Conservation (phyloP, 2,329 filamentous ascomycete species). For the Berkeleyomyces rouxiae region DNA sequence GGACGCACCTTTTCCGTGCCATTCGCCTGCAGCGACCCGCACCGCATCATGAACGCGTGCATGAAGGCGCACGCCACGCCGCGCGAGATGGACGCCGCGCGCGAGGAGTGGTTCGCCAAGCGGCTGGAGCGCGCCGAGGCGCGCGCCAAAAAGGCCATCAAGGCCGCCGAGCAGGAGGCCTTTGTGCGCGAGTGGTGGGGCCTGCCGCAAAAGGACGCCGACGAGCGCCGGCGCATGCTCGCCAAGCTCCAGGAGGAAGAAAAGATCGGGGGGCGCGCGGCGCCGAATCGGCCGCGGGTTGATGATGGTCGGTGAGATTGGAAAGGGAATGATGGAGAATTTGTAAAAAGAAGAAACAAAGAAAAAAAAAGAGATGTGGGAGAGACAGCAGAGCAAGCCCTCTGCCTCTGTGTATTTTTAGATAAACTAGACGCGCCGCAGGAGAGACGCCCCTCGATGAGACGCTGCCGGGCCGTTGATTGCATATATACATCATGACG, state of each 20-base stretch:
- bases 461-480: neutral
- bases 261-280: constrained; percentile 37
- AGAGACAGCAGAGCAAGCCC: neutral
- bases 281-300: constrained; percentile 20
- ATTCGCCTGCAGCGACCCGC: constrained; percentile 66
- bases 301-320: neutral
- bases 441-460: no score
- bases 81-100: constrained; percentile 68
- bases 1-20: constrained; percentile 75
- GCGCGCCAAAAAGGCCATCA: constrained; percentile 44
- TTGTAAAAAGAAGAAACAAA: no score
- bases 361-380: neutral
- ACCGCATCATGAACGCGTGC: constrained; percentile 80
- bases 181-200: constrained; percentile 55
- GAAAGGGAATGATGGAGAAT: neutral
- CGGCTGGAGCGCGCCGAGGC: constrained; percentile 53
- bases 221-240: constrained; percentile 32
- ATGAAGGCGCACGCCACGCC: constrained; percentile 79
- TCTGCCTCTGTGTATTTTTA: constrained; percentile 6
- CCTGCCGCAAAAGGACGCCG: constrained; percentile 38
- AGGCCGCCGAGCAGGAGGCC: constrained; percentile 43
- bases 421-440: neutral
- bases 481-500: neutral
- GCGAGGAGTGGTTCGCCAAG: constrained; percentile 82
- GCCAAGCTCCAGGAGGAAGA: constrained; percentile 34